Evolutionary conservation across 2,329 filamentous ascomycete genomes (phyloP).

Genomic region (Penicillium sp.): DNA sequence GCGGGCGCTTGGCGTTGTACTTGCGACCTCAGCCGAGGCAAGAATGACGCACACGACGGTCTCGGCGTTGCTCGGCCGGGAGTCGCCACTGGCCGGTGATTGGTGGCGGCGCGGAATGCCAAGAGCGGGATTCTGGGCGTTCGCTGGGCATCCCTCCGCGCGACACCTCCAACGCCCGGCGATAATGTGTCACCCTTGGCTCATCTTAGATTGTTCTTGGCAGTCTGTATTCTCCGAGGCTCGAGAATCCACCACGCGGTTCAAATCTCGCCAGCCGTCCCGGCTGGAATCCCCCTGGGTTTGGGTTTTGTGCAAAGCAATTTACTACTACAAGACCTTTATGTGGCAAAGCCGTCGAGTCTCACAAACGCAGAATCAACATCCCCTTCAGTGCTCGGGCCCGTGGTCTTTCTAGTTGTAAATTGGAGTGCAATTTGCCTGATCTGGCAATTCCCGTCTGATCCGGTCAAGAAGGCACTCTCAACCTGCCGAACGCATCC

Average conservation of each 20-base stretch:
- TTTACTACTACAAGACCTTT: neutral
- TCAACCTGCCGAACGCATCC: neutral
- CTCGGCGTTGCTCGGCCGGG: constrained; percentile 22
- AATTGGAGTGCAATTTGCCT: neutral
- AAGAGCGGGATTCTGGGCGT: constrained; percentile 26
- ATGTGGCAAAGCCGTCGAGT: neutral
- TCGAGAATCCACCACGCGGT: constrained; percentile 17
- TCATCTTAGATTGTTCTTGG: constrained; percentile 23
- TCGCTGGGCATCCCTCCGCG: constrained; percentile 17
- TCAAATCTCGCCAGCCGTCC: constrained; percentile 24
- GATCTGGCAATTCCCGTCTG: constrained; percentile 2
- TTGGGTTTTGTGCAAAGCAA: neutral
- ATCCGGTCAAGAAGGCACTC: constrained; percentile 12
- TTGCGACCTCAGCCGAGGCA: constrained; percentile 2
- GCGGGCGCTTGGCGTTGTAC: constrained; percentile 22
- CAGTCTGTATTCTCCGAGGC: constrained; percentile 13
- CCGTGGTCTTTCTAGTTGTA: neutral
- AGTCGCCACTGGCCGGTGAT: constrained; percentile 8
- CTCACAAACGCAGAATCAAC: neutral
- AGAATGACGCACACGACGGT: constrained; percentile 27
- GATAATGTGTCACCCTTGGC: constrained; percentile 22
- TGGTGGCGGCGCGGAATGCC: constrained; percentile 21
- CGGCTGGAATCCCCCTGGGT: neutral
- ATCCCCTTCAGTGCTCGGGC: neutral
- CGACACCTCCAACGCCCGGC: constrained; percentile 9